phyloP scores from a whole-genome alignment of 177 flowering plant species.

The Vitis hybrid region DNA sequence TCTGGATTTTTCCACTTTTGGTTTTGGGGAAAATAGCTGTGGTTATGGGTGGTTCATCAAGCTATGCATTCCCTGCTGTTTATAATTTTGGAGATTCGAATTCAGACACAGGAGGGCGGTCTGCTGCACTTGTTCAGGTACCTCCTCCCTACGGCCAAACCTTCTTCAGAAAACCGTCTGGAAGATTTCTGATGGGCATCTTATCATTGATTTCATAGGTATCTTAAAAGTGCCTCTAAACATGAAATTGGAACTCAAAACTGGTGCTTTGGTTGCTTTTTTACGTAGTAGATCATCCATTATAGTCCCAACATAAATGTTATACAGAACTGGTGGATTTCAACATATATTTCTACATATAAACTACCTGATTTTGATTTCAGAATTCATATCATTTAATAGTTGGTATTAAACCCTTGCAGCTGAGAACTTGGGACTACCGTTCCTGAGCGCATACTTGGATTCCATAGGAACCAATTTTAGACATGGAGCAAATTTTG shows the following conservation, averaged over 20 bases:
- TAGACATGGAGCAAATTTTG: conserved; percentile 66
- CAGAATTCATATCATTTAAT: background rate
- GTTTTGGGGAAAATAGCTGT: conserved; percentile 1
- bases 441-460: conserved; percentile 49
- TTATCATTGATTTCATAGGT: conserved; percentile 38
- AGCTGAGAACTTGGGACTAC: conserved; percentile 56
- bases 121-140: conserved; percentile 29
- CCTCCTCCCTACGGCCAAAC: conserved; percentile 36
- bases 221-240: no score
- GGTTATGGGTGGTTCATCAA: conserved; percentile 1
- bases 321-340: no score
- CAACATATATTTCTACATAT: background rate
- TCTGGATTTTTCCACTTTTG: conserved; percentile 2
- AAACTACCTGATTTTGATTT: background rate
- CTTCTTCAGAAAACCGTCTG: conserved; percentile 37
- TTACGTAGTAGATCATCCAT: background rate
- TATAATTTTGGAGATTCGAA: conserved; percentile 56
- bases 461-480: conserved; percentile 50
- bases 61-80: conserved; percentile 36
- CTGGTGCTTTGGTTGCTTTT: no score
- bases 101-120: conserved; percentile 46
- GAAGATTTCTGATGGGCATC: conserved; percentile 51
- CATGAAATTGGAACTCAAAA: no score
- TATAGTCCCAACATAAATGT: background rate
- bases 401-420: conserved; percentile 11